Evolutionary conservation across 208 protist genomes (phyloP), one percentile per base, ranked within the genome.

Genomic region (Wallacemonas sp.): DNA sequence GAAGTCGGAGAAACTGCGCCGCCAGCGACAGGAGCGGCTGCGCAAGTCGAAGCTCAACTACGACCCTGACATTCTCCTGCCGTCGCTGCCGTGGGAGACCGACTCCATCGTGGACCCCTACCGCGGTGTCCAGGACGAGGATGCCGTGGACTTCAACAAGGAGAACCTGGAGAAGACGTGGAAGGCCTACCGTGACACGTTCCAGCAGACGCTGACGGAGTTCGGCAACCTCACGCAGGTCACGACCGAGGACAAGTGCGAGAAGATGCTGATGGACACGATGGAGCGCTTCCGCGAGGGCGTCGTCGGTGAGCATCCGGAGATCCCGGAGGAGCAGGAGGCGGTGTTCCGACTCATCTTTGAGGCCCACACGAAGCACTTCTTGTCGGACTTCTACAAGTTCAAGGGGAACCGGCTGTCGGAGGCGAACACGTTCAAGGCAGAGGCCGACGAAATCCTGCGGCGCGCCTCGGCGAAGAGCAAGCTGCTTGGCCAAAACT

Each of bases 301-400:
- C 36, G 52, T 75, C 24, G 85, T 95, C 21, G 90, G 83, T 19
- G 87, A 92, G 23, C 87, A 95, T 72, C 90, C 90, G 21, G 58
- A 81, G 43, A 78, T 95, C 29, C 72, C 87, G 11, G 67, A 74
- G 54, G 80, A 90, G 55, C 85, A 90, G 47, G 83, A 91, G 52
- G 85, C 76, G 39, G 77, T 95, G 23, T 87, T 95, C 44, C 73
- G 74, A 2, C 65, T 93, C 36, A 81, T 93, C 36, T 95, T 93
- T 70, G 90, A 95, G 70, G 87, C 80, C 2, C 87, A 95, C 65
- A 93, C 85, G 21, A 92, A 92, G 78, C 87, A 95, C 60, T 93
- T 95, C 60, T 72, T 95, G 33, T 71, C 87, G 12, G 90, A 95
- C 66, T 93, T 90, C 54, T 92, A 92, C 79, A 93, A 90, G 58